Percentiles rank a stretch among this genome's conserved stretches.
phyloP scores from a whole-genome alignment of 352 stramenopile genomes.

The Pythium volutum region DNA sequence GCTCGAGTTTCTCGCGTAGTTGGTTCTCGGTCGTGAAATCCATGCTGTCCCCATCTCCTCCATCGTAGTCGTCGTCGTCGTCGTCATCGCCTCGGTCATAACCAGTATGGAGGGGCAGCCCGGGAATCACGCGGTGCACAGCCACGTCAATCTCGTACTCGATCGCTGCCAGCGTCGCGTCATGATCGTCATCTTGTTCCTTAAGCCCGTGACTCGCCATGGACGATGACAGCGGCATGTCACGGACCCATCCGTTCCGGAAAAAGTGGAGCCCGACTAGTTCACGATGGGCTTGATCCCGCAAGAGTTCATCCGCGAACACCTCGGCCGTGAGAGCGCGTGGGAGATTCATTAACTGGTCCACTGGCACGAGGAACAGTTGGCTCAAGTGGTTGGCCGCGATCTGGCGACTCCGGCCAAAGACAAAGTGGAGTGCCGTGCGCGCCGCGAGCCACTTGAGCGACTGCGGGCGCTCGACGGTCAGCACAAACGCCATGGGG shows the following conservation, averaged over 20 bases:
- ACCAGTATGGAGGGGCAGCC: neutral
- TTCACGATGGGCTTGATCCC: slow-evolving; percentile 33
- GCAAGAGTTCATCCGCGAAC: slow-evolving; percentile 36
- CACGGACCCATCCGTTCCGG: slow-evolving; percentile 42
- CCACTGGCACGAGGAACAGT: slow-evolving; percentile 17
- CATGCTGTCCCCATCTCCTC: slow-evolving; percentile 21
- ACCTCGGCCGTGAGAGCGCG: slow-evolving; percentile 4
- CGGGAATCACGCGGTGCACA: slow-evolving; percentile 16
- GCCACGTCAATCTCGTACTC: slow-evolving; percentile 18
- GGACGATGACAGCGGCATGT: slow-evolving; percentile 20
- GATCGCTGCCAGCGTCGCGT: slow-evolving; percentile 13
- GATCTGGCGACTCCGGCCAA: slow-evolving; percentile 15
- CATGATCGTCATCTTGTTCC: neutral
- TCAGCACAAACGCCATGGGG: slow-evolving; percentile 53
- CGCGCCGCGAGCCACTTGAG: slow-evolving; percentile 64
- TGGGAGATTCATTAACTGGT: slow-evolving; percentile 5
- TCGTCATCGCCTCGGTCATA: slow-evolving; percentile 5
- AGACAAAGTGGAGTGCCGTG: slow-evolving; percentile 48
- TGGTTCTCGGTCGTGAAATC: slow-evolving; percentile 36
- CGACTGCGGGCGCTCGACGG: slow-evolving; percentile 44
- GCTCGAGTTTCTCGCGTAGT: slow-evolving; percentile 43
- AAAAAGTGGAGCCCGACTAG: slow-evolving; percentile 47
- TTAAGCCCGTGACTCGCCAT: neutral
- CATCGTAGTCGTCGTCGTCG: slow-evolving; percentile 23
- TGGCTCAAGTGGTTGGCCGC: slow-evolving; percentile 21